Evolutionary conservation across 257 asterid species (phyloP).

Genomic region (Nicotiana benthamiana): DNA sequence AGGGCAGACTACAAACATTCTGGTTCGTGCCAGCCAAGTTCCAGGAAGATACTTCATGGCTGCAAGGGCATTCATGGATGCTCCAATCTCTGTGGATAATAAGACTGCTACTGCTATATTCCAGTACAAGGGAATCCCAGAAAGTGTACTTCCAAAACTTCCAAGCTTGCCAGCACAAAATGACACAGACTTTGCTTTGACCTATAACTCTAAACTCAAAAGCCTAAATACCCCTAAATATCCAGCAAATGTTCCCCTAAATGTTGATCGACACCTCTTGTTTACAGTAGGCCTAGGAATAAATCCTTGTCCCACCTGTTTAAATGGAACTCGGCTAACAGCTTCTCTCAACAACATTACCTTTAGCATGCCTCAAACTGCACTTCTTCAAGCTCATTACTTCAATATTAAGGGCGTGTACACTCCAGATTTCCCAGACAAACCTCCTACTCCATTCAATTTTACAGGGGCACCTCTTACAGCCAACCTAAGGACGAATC

Average conservation of each 20-base stretch:
- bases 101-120: conserved; percentile 48
- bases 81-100: conserved; percentile 40
- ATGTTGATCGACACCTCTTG: conserved; percentile 39
- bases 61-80: conserved; percentile 52
- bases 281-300: conserved; percentile 43
- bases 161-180: conserved; percentile 36
- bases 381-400: conserved; percentile 31
- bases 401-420: conserved; percentile 18
- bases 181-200: conserved; percentile 32
- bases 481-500: conserved; percentile 40
- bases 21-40: conserved; percentile 33
- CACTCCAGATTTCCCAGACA: conserved; percentile 26
- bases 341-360: conserved; percentile 33
- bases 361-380: conserved; percentile 20
- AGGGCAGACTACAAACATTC: conserved; percentile 40
- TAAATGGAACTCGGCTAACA: conserved; percentile 20
- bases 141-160: conserved; percentile 19
- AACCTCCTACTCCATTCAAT: conserved; percentile 26
- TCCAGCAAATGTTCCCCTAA: conserved; percentile 51
- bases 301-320: conserved; percentile 42
- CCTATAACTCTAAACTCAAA: conserved; percentile 28
- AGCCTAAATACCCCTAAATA: conserved; percentile 32
- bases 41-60: conserved; percentile 33
- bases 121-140: conserved; percentile 39
- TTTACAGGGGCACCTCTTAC: conserved; percentile 62